phyloP scores from a whole-genome alignment of 768 basidiomycete species.

The Termitomyces sp. region DNA sequence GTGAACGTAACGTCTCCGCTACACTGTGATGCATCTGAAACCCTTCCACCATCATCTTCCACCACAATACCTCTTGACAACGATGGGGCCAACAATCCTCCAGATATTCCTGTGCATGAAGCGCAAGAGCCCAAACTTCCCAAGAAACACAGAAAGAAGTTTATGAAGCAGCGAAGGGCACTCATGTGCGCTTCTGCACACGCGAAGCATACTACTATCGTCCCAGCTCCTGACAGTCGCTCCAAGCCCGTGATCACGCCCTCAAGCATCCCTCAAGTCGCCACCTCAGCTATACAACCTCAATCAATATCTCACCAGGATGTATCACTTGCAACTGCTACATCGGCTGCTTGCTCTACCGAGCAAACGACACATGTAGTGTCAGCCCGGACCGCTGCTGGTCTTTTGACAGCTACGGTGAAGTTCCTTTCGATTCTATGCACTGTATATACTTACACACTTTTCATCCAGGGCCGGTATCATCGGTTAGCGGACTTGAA shows the following conservation, averaged over 20 bases:
- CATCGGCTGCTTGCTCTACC: neutral
- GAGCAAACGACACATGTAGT: neutral
- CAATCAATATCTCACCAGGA: neutral
- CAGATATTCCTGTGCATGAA: neutral
- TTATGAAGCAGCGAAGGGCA: neutral
- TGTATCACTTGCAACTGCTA: neutral
- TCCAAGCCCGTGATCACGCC: neutral
- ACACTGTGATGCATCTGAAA: neutral
- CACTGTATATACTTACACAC: neutral
- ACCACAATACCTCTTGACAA: neutral
- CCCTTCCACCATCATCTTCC: neutral
- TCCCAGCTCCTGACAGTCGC: neutral
- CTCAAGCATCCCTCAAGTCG: too few relatives aligned
- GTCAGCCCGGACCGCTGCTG: neutral
- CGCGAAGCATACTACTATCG: neutral
- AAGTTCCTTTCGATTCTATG: neutral
- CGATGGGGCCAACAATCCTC: neutral
- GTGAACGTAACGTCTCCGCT: neutral
- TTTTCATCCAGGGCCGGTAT: constrained; percentile 17
- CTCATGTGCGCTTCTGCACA: neutral
- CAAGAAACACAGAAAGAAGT: constrained; percentile 8
- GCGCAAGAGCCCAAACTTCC: neutral
- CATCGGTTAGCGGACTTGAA: constrained; percentile 12
- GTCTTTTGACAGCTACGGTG: neutral
- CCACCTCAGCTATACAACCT: neutral